A percentile compares a stretch with the other conserved stretches of the same genome.
Evolutionary conservation across 148 eudicot genomes (phyloP).

Genomic region (Limonium bicolor): DNA sequence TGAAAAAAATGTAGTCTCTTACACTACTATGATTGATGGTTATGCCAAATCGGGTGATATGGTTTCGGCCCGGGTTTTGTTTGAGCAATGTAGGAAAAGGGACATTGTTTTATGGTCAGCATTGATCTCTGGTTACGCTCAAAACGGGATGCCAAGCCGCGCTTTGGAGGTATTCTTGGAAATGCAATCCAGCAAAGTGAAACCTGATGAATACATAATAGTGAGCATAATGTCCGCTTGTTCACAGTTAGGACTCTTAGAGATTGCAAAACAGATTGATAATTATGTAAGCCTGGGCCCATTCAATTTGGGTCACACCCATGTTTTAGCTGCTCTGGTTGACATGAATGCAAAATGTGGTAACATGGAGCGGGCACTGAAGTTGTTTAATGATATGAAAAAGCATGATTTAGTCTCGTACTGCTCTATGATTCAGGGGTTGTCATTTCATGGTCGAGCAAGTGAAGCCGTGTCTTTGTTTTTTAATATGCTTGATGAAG

Average conservation of each 20-base stretch:
- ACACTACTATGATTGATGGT: slow-evolving; percentile 50
- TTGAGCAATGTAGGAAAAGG: slow-evolving; percentile 28
- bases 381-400: slow-evolving; percentile 38
- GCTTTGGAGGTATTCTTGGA: slow-evolving; percentile 35
- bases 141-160: slow-evolving; percentile 43
- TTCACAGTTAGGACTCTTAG: slow-evolving; percentile 35
- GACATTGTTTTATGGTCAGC: slow-evolving; percentile 62
- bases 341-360: slow-evolving; percentile 81
- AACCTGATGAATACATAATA: slow-evolving; percentile 37
- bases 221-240: slow-evolving; percentile 77
- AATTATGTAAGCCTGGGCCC: slow-evolving; percentile 23
- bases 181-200: slow-evolving; percentile 27
- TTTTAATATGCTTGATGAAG: slow-evolving; percentile 43
- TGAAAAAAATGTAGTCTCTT: slow-evolving; percentile 28
- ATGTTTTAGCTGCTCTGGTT: slow-evolving; percentile 50
- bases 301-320: slow-evolving; percentile 21
- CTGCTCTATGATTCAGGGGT: slow-evolving; percentile 68
- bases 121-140: slow-evolving; percentile 51
- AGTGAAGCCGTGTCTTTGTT: slow-evolving; percentile 38
- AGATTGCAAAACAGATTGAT: slow-evolving; percentile 55
- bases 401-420: slow-evolving; percentile 42
- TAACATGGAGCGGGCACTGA: slow-evolving; percentile 36
- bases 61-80: slow-evolving; percentile 38
- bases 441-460: slow-evolving; percentile 45
- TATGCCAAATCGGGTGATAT: slow-evolving; percentile 53